Conservation (phyloP, 306 rosid species). For the Casuarina glauca region DNA sequence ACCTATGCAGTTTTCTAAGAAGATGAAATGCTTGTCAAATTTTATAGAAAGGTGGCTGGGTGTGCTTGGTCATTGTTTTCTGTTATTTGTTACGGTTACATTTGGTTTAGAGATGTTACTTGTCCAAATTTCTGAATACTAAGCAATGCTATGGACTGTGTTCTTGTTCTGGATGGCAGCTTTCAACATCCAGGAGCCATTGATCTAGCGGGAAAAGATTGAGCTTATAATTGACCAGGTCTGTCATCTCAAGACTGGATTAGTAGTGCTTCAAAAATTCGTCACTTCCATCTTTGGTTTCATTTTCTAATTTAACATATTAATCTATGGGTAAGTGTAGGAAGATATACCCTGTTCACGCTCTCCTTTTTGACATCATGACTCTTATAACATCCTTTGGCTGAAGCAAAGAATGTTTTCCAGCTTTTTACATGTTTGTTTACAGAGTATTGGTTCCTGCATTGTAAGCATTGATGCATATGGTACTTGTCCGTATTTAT, state of each 20-base stretch:
- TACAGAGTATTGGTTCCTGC: neutral
- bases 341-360: neutral
- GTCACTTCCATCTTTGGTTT: neutral
- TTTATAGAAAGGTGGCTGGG: neutral
- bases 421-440: slow-evolving; percentile 21
- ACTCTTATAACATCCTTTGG: neutral
- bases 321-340: neutral
- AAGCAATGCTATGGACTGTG: neutral
- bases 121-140: neutral
- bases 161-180: slow-evolving; percentile 88
- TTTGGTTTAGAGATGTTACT: neutral
- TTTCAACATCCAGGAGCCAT: slow-evolving; percentile 97
- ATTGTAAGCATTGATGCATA: slow-evolving; percentile 21
- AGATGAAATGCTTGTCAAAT: neutral
- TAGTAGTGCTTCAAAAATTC: neutral
- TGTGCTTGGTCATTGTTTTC: neutral
- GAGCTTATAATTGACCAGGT: slow-evolving; percentile 95
- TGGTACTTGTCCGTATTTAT: slow-evolving; percentile 25
- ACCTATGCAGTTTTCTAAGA: neutral
- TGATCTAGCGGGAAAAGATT: slow-evolving; percentile 86
- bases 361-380: neutral
- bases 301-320: neutral
- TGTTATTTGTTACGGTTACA: neutral
- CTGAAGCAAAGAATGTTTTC: neutral
- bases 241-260: slow-evolving; percentile 21